Evolutionary conservation across 768 basidiomycete genomes (phyloP).

Genomic region (Pleurotus cornucopiae): DNA sequence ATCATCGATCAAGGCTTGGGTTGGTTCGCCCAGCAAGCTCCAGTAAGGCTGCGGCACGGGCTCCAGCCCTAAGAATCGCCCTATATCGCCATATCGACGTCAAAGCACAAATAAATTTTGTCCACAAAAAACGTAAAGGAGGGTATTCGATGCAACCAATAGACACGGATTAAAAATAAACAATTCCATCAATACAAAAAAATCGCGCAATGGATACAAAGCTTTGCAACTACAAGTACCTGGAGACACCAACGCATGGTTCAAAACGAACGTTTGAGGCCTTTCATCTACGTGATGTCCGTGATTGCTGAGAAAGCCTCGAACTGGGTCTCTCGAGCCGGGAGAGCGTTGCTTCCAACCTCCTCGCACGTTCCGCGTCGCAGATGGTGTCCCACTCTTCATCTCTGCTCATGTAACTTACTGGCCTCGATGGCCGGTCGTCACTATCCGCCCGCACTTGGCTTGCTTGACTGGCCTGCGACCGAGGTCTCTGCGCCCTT

Average conservation of each 20-base stretch:
- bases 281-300: not conserved
- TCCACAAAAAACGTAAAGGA: no score
- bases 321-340: slow-evolving; percentile 32
- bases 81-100: not conserved
- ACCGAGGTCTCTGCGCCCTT: slow-evolving; percentile 42
- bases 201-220: no score
- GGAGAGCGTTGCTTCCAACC: slow-evolving; percentile 54
- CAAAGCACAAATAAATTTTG: no score
- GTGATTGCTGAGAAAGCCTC: slow-evolving; percentile 9
- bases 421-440: slow-evolving; percentile 21
- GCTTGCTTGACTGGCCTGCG: slow-evolving; percentile 29
- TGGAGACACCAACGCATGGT: not conserved
- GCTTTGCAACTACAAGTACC: no score
- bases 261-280: not conserved
- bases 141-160: not conserved
- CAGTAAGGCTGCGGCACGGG: not conserved
- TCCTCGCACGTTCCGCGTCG: slow-evolving; percentile 48
- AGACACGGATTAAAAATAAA: slow-evolving; percentile 8
- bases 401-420: slow-evolving; percentile 52
- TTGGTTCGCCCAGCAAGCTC: not conserved
- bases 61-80: not conserved
- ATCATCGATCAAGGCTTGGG: not conserved
- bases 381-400: slow-evolving; percentile 54
- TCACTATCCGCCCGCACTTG: slow-evolving; percentile 22
- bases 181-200: not conserved